Evolutionary conservation across 164 flowering plant genomes (phyloP).

Genomic region (Paratinospora sagittata): DNA sequence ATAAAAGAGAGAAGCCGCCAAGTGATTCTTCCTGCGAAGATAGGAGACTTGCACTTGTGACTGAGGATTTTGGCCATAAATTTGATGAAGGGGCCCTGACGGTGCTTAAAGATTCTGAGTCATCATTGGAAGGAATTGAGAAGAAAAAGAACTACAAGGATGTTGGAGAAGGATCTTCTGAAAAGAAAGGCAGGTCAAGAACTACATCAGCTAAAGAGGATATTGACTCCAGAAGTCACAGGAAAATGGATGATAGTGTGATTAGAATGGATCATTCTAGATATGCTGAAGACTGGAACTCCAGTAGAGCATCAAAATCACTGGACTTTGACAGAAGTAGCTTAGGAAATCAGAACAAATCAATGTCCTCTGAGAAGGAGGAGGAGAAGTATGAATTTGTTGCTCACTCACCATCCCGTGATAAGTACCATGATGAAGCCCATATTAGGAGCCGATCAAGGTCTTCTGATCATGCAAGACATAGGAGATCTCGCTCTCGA

Average conservation of each 20-base stretch:
- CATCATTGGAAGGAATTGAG: constrained; percentile 20
- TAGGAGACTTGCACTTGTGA: constrained; percentile 9
- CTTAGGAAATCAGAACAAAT: constrained; percentile 16
- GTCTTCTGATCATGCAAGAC: constrained; percentile 40
- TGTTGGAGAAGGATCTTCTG: constrained; percentile 8
- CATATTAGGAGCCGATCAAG: constrained; percentile 33
- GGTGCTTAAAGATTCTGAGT: constrained; percentile 10
- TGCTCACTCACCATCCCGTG: constrained; percentile 26
- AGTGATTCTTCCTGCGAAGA: constrained; percentile 2
- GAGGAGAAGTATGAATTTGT: constrained; percentile 20
- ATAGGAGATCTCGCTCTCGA: constrained; percentile 38
- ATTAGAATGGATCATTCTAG: neutral
- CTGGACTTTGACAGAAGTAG: constrained; percentile 11
- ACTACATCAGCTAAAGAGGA: constrained; percentile 17
- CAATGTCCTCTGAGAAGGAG: constrained; percentile 26
- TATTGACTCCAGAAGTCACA: constrained; percentile 13
- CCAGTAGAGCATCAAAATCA: constrained; percentile 12
- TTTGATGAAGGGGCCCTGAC: constrained; percentile 7
- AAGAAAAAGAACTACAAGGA: constrained; percentile 17
- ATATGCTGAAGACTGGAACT: constrained; percentile 4
- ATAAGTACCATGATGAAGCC: constrained; percentile 21
- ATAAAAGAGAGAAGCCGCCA: constrained; percentile 6
- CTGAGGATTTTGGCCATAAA: constrained; percentile 21
- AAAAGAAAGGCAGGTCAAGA: constrained; percentile 14
- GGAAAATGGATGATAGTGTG: constrained; percentile 13